Conservation (phyloP, 1,139 yeast genomes). For the Debaryomyces singareniensis region DNA sequence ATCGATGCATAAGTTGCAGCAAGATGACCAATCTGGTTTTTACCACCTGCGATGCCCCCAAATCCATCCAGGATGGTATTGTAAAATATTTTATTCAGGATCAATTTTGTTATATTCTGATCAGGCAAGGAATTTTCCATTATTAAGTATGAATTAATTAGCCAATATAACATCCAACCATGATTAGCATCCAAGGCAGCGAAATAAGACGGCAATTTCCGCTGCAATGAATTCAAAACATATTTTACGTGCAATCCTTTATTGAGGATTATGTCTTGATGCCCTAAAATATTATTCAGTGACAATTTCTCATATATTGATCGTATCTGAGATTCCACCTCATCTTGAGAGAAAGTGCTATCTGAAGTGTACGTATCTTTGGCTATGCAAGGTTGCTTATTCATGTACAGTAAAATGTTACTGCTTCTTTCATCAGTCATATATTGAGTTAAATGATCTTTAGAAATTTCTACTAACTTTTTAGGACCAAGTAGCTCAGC, state of each 20-base stretch:
- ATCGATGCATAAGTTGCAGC: slow-evolving; percentile 84
- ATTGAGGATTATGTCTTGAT: slow-evolving; percentile 12
- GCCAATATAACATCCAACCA: slow-evolving; percentile 90
- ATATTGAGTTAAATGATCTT: too few species aligned
- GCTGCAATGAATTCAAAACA: slow-evolving; percentile 23
- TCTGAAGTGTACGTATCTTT: slow-evolving; percentile 23
- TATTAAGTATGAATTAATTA: slow-evolving; percentile 43
- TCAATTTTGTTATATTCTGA: slow-evolving; percentile 8
- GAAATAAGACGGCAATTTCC: slow-evolving; percentile 44
- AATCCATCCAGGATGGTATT: slow-evolving; percentile 24
- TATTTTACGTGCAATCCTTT: slow-evolving; percentile 14
- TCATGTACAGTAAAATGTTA: too few species aligned
- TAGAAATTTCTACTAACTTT: too few species aligned
- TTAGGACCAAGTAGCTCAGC: too few species aligned
- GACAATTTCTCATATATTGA: slow-evolving; percentile 20
- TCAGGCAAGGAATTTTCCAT: slow-evolving; percentile 3
- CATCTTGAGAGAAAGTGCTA: slow-evolving; percentile 36
- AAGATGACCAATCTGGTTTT: slow-evolving; percentile 72
- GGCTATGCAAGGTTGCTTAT: too few species aligned
- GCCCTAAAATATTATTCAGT: slow-evolving; percentile 17
- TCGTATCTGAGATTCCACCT: slow-evolving; percentile 30
- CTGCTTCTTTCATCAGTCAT: slow-evolving; percentile 9
- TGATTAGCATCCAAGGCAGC: slow-evolving; percentile 74
- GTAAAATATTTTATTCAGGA: slow-evolving; percentile 18
- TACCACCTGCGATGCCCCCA: slow-evolving; percentile 86